Evolutionary conservation across 1,284 basidiomycete genomes (phyloP).

Genomic region (Moesziomyces aphidis): DNA sequence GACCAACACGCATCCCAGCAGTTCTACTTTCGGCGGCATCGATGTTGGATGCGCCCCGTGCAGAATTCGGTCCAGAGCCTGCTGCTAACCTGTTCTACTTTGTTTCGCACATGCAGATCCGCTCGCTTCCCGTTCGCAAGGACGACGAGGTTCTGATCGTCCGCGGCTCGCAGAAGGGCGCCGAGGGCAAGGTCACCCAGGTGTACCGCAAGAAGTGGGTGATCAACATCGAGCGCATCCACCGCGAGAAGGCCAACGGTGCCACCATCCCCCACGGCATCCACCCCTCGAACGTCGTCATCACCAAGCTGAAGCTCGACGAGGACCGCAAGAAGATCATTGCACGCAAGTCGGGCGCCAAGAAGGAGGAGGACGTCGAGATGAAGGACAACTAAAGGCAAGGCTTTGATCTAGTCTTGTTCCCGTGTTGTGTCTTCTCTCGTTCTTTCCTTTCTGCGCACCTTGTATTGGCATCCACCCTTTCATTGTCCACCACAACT

Average conservation of each 20-base stretch:
- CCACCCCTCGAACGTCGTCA: conserved; percentile 97
- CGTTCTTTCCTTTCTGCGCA: not conserved
- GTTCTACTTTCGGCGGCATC: conserved; percentile 4
- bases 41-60: conserved; percentile 5
- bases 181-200: conserved; percentile 76
- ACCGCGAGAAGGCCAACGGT: conserved; percentile 97
- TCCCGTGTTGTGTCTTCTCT: conserved; percentile 2
- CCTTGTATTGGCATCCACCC: conserved; percentile 17
- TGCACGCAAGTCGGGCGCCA: conserved; percentile 60
- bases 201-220: conserved; percentile 99
- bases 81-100: conserved; percentile 14
- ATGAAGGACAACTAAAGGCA: conserved; percentile 50
- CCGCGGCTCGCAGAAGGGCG: conserved; percentile 76
- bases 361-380: conserved; percentile 49
- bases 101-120: conserved; percentile 73
- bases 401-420: conserved; percentile 6
- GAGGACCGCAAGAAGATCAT: conserved; percentile 66
- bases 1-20: not conserved
- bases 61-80: not conserved
- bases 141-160: conserved; percentile 99
- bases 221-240: conserved; percentile 97
- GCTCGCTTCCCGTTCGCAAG: conserved; percentile 95
- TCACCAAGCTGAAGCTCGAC: conserved; percentile 71
- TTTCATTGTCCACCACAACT: not conserved
- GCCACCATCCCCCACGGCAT: conserved; percentile 92